Evolutionary conservation across 192 early-diverging fungal genomes (phyloP), one percentile per base, ranked within the genome.

Genomic region (Backusella liffmaniae): DNA sequence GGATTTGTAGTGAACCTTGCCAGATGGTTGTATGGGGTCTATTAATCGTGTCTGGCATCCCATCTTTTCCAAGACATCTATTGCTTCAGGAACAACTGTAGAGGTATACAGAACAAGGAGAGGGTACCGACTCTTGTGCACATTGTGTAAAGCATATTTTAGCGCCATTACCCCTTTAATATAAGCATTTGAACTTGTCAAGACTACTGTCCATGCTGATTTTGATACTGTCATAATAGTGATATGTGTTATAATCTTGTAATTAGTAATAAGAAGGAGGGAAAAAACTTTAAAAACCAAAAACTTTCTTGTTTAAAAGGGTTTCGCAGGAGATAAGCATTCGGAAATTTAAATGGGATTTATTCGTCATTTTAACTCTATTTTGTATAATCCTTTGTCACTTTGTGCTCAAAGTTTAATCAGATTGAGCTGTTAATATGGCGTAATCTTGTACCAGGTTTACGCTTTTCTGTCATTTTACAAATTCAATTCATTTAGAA

Each of bases 101-200:
- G 72, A 73, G 0, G 82, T 83, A 59, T 83, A 73, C 12, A 83
- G 44, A 3, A 83, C 79, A 2, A 83, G 65, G 30, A 83, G 67
- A 32, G 82, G 82, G 32, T 83, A 83, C 51, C 39, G 46, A 37
- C 77, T 79, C 7, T 65, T 23, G n/a, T 74, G 35, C 16, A 73
- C 21, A 34, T 74, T 26, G 67, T 66, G 65, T 41, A 78, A 39
- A 7, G 77, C 72, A 5, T 67, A 21, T 51, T 72, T 72, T 29
- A 78, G 16, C 5, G 73, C 66, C 18, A 69, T 35, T 9, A 73
- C 67, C 16, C 77, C 77, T 53, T 78, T 72, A 21, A 78, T 53
- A 21, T 78, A 78, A 30, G 68, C 41, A 51, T 78, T 73, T 16
- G 65, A 51, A 32, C 72, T 73, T 13, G 77, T 78, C 23, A 78